Base-by-base conservation (phyloP, 2,329 filamentous ascomycete species). In the Pseudophaeomoniella oleicola region DNA sequence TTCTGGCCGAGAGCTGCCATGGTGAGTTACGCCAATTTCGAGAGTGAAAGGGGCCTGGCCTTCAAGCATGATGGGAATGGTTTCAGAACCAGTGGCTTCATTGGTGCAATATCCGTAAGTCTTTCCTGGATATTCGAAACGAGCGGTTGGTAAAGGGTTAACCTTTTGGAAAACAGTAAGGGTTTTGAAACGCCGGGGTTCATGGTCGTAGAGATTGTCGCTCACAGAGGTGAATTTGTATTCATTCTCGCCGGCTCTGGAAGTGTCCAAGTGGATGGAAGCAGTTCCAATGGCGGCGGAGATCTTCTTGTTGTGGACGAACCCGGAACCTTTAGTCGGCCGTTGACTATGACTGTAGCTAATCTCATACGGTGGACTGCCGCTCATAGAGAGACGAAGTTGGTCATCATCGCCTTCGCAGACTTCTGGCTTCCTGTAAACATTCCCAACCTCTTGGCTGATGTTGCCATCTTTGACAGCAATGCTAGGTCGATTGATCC, bases 401-500 rank as follows among this genome's bases (percentile, higher is more conserved):
- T 78, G 76, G 55, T 94, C 88, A 50, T 94, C 81, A 42, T 96
- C 88, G 18, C 88, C 88, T 61, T 98, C 87, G 52, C 90, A 98
- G 18, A 98, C 79, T 42, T 87, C 78, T 30, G 77, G 71, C 57
- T 92, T 92, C 46, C 77, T 54, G 52, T 78, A 81, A 19, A 67
- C 66, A 17, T 66, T 63, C 5, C 62, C 64, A 12, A 66, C 63
- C 22, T 67, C 58, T 9, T 63, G 63, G 33, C 83, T 67, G 33
- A 76, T 71, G 3, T 75, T 66, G n/a, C 72, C 73, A 41, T 80
- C 71, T 4, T 76, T 65, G 32, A 90, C 55, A 11, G 69, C 70
- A 30, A 92, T 67, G 43, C 75, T 66, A 1, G 90, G 92, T 33
- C 87, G 75, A 19, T 82, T 71, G 47, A 90, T 83, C 86, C 86